Percentiles rank a stretch among this genome's conserved stretches.
Evolutionary conservation across 2,329 filamentous ascomycete genomes (phyloP).

Genomic region (Davidsoniella australis): DNA sequence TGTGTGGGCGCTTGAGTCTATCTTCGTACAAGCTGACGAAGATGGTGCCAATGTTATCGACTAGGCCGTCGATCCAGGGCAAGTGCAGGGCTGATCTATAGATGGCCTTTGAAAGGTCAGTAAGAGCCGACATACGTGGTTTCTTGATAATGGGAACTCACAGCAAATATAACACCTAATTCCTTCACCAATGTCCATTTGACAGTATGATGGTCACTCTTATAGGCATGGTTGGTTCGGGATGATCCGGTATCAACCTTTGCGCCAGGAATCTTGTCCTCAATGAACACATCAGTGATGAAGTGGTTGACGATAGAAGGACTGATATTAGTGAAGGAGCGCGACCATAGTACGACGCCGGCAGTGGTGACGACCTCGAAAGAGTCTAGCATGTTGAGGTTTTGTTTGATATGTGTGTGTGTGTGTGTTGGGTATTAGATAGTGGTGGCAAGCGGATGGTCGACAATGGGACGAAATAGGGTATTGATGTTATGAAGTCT

Average conservation of each 20-base stretch:
- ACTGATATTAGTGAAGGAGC: constrained; percentile 64
- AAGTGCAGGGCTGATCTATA: constrained; percentile 91
- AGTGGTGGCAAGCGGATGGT: constrained; percentile 6
- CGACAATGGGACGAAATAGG: constrained; percentile 8
- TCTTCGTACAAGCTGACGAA: constrained; percentile 84
- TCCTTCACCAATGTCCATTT: constrained; percentile 92
- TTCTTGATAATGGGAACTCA: constrained; percentile 21
- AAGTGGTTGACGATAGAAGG: constrained; percentile 80
- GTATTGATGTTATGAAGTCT: constrained; percentile 1
- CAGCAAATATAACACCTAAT: constrained; percentile 86
- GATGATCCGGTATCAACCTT: constrained; percentile 41
- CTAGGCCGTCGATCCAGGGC: constrained; percentile 90
- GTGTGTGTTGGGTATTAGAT: not conserved
- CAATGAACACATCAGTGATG: constrained; percentile 93
- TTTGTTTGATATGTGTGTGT: not conserved
- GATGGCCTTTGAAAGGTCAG: constrained; percentile 48
- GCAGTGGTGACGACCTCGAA: constrained; percentile 95
- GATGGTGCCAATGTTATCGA: constrained; percentile 85
- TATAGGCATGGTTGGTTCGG: constrained; percentile 56
- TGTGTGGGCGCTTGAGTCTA: constrained; percentile 66
- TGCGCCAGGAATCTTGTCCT: constrained; percentile 59
- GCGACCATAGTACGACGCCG: constrained; percentile 92
- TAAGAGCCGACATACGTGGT: not conserved
- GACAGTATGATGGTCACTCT: constrained; percentile 81
- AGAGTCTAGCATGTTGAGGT: constrained; percentile 62